A percentile compares a stretch with the other conserved stretches of the same genome.
Conservation (phyloP, 805 yeast species). For the Teunomyces barrocoloradensis region DNA sequence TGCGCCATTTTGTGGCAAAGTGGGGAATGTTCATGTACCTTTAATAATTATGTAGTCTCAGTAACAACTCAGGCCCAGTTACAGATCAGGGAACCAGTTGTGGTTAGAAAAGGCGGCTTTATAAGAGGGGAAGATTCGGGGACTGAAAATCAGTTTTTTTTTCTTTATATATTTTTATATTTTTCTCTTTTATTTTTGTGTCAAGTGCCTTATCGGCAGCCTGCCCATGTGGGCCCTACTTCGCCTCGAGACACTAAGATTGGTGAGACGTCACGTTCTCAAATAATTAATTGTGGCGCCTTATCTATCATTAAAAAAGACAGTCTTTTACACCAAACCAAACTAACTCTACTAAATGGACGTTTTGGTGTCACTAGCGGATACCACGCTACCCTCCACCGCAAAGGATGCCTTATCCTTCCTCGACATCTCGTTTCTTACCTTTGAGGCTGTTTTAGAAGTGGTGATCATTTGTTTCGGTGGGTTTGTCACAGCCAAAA, state of each 20-base stretch:
- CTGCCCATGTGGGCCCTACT: neutral
- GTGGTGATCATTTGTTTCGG: constrained; percentile 83
- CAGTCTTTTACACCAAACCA: neutral
- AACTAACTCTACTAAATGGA: neutral
- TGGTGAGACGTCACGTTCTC: neutral
- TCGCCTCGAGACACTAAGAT: neutral
- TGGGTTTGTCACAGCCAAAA: constrained; percentile 80
- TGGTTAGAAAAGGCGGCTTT: too few relatives aligned
- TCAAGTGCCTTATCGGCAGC: neutral
- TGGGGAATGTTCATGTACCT: too few relatives aligned
- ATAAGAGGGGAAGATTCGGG: too few relatives aligned
- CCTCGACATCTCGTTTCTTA: constrained; percentile 55
- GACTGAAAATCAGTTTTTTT: too few relatives aligned
- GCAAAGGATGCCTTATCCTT: constrained; percentile 27
- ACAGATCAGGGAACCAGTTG: too few relatives aligned
- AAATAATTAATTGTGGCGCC: neutral
- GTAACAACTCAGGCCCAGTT: too few relatives aligned
- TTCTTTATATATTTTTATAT: too few relatives aligned
- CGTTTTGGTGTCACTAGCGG: neutral
- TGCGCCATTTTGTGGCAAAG: too few relatives aligned
- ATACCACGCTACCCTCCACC: neutral
- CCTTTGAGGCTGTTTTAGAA: constrained; percentile 88
- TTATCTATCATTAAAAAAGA: neutral
- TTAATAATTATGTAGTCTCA: too few relatives aligned
- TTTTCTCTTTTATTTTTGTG: neutral